phyloP scores from a whole-genome alignment of 2,329 filamentous ascomycete species.

The Trichoderma sp. region DNA sequence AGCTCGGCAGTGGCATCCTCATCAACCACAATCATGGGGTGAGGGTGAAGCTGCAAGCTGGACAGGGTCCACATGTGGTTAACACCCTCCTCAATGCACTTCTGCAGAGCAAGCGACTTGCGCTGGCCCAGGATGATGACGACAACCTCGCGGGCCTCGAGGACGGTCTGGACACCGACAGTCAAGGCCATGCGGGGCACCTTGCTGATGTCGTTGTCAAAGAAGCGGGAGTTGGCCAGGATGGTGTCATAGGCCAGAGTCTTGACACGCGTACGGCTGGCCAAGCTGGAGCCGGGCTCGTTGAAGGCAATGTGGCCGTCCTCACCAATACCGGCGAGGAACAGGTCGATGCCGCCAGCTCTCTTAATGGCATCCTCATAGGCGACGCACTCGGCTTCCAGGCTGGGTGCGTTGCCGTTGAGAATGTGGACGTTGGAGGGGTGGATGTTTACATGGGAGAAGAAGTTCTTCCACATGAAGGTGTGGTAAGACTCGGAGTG shows the following conservation, averaged over 20 bases:
- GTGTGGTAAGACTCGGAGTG: conserved; percentile 86
- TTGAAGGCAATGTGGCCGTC: conserved; percentile 92
- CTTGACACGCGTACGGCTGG: conserved; percentile 79
- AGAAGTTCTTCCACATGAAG: conserved; percentile 94
- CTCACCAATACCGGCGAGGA: conserved; percentile 80
- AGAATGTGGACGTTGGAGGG: conserved; percentile 84
- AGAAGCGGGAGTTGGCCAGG: conserved; percentile 82
- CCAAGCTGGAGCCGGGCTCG: conserved; percentile 78
- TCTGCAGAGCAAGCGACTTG: conserved; percentile 77
- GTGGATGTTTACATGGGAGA: conserved; percentile 79
- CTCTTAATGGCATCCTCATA: conserved; percentile 78
- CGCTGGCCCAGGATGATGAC: conserved; percentile 80
- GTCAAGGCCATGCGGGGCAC: conserved; percentile 83
- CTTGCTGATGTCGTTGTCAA: conserved; percentile 69
- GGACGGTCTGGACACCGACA: conserved; percentile 79
- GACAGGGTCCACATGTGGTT: conserved; percentile 93
- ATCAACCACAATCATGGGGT: conserved; percentile 81
- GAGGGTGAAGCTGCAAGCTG: conserved; percentile 75
- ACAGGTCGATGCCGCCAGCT: conserved; percentile 79
- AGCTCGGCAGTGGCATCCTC: conserved; percentile 75
- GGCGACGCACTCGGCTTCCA: conserved; percentile 73
- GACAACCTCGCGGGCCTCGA: conserved; percentile 79
- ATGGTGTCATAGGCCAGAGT: conserved; percentile 87
- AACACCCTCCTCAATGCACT: conserved; percentile 77
- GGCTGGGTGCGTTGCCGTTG: conserved; percentile 75